Evolutionary conservation across 495 filamentous ascomycete genomes (phyloP).

Genomic region (Amniculicola lignicola): DNA sequence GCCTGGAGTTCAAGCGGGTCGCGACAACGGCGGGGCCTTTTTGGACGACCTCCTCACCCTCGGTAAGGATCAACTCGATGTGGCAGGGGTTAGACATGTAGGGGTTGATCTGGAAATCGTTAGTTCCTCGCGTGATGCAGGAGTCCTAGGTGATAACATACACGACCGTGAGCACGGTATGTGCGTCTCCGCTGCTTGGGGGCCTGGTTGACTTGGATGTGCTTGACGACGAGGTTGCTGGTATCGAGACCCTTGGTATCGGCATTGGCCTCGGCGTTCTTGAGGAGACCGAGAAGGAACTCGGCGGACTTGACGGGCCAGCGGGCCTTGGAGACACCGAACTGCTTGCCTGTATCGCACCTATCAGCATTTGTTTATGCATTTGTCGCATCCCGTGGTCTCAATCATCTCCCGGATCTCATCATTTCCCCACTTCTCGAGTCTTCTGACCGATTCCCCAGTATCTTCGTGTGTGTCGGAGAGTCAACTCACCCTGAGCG

Average conservation of each 20-base stretch:
- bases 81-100: slow-evolving; percentile 99
- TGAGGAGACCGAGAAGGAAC: slow-evolving; percentile 93
- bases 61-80: slow-evolving; percentile 98
- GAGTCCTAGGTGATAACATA: slow-evolving; percentile 53
- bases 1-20: slow-evolving; percentile 71
- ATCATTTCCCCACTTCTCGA: too few relatives aligned
- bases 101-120: slow-evolving; percentile 81
- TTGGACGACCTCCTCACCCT: slow-evolving; percentile 86
- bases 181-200: slow-evolving; percentile 97
- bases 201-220: slow-evolving; percentile 99
- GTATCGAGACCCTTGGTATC: slow-evolving; percentile 99
- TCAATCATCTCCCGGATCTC: neutral
- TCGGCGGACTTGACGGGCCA: slow-evolving; percentile 99
- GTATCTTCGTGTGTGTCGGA: neutral
- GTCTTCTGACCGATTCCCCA: too few relatives aligned
- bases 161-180: slow-evolving; percentile 99
- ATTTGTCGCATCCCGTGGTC: too few relatives aligned
- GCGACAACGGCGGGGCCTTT: slow-evolving; percentile 65
- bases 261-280: slow-evolving; percentile 99
- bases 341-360: slow-evolving; percentile 83
- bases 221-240: slow-evolving; percentile 92
- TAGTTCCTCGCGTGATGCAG: neutral
- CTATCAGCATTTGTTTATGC: neutral
- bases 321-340: slow-evolving; percentile 92
- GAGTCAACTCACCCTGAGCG: slow-evolving; percentile 80